Base-by-base conservation (phyloP, 495 filamentous ascomycete species). In the Lophium mytilinum region DNA sequence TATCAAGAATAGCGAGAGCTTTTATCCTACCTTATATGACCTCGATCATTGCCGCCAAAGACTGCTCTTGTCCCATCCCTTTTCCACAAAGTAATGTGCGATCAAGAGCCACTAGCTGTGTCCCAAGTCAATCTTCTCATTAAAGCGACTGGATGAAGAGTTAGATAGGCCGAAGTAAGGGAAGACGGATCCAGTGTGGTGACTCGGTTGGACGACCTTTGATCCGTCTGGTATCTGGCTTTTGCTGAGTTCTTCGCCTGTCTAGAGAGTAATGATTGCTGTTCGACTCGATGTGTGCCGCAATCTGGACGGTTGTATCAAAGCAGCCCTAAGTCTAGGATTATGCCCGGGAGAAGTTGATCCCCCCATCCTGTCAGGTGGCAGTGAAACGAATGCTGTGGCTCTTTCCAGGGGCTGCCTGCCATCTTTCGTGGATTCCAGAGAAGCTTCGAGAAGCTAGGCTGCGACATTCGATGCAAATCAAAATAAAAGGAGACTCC, bases 341-440 rank as follows among this genome's bases (percentile, higher is more conserved):
- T 11, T 10, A 10, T 6, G 18, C 52, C 11, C 12, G 57, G 8
- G 21, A 50, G 8, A 11, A 7, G 10, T 33, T 59, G 5, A 34
- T 60, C 19, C 56, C 56, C 14, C 55, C 4, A 52, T 65, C 36
- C 58, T 61, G 37, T 11, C 48, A 9, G 62, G 53, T 2, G 62
- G 62, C 15, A 58, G 53, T 12, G 62, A 65, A 48, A 66, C 64
- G 6, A 63, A 56, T n/a, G 64, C 60, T 1, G 57, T 56, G n/a
- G 21, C 21, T 33, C 41, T 66, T 2, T 53, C 56, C 56, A 43
- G 64, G 60, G 1, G 17, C 52, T 15, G 42, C 55, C 0, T 63
- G 60, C 47, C 48, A 37, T 37, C 50, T 66, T 9, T n/a, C 57
- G 9, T 18, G 52, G 43, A 55, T 53, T 36, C 60, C 56, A 14